These are phyloP conservation scores for Blastocystis sp. DNA, from an alignment of 352 stramenopile species.

Conservation along the genomic window DNA sequence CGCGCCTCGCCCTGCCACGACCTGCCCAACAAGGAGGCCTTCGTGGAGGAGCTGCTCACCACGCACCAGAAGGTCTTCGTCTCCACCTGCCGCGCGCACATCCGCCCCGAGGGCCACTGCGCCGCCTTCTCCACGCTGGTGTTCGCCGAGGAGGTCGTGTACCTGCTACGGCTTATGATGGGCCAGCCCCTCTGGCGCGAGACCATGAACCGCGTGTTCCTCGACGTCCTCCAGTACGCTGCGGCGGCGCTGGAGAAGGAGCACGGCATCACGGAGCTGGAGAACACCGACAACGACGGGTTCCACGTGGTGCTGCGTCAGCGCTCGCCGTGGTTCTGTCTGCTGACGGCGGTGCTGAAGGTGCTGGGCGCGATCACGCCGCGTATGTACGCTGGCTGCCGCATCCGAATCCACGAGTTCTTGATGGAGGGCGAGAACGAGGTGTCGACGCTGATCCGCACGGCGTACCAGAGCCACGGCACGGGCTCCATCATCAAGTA, in stretches of 20 bases:
- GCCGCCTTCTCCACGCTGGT: slow-evolving; percentile 55
- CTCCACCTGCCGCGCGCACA: slow-evolving; percentile 28
- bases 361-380: slow-evolving; percentile 58
- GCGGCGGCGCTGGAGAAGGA: not conserved
- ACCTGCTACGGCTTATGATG: slow-evolving; percentile 50
- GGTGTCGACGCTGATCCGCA: slow-evolving; percentile 45
- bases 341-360: slow-evolving; percentile 50
- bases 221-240: slow-evolving; percentile 1
- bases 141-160: slow-evolving; percentile 59
- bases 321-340: slow-evolving; percentile 38
- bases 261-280: not conserved
- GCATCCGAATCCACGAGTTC: slow-evolving; percentile 68
- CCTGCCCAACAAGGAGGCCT: slow-evolving; percentile 19
- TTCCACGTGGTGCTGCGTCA: slow-evolving; percentile 31
- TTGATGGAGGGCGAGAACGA: slow-evolving; percentile 65
- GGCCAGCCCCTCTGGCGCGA: not conserved
- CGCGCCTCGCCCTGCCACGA: slow-evolving; percentile 5
- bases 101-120: slow-evolving; percentile 52
- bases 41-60: slow-evolving; percentile 42
- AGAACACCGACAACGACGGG: not conserved
- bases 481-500: slow-evolving; percentile 66
- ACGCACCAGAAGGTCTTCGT: slow-evolving; percentile 37
- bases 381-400: slow-evolving; percentile 54
- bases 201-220: slow-evolving; percentile 39
- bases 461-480: slow-evolving; percentile 59